Evolutionary conservation across 306 rosid genomes (phyloP).

Genomic region (Cucurbita ficifolia): DNA sequence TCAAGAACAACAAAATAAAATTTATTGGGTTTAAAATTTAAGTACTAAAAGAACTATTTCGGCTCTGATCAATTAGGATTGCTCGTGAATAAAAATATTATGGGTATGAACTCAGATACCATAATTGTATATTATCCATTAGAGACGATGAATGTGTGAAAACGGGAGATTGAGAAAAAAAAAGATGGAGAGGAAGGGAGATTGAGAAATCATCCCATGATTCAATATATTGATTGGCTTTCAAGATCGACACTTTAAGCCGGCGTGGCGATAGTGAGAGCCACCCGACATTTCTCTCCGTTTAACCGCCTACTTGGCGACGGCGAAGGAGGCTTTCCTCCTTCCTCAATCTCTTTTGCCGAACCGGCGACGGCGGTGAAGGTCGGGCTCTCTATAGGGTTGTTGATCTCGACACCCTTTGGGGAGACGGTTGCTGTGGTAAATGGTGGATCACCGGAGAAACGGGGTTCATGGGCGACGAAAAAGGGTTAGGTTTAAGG

Average conservation of each 20-base stretch:
- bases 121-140: no score
- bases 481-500: constrained; percentile 25
- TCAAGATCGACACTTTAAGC: neutral
- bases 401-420: neutral
- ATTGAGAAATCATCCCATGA: no score
- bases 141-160: no score
- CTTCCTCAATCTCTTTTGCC: constrained; percentile 70
- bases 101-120: no score
- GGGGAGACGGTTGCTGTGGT: neutral
- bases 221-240: neutral
- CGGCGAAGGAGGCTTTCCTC: constrained; percentile 35
- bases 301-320: constrained; percentile 45
- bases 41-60: no score
- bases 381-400: constrained; percentile 55
- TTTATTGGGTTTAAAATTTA: no score
- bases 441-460: neutral
- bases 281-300: constrained; percentile 7
- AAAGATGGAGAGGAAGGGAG: no score
- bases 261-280: neutral
- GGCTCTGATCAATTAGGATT: no score
- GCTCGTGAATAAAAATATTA: no score
- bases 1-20: no score
- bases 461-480: neutral
- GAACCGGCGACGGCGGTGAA: constrained; percentile 4
- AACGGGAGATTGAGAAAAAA: no score